Base-by-base conservation (phyloP, 371 early-diverging fungal species). In the Smittium mucronatum region DNA sequence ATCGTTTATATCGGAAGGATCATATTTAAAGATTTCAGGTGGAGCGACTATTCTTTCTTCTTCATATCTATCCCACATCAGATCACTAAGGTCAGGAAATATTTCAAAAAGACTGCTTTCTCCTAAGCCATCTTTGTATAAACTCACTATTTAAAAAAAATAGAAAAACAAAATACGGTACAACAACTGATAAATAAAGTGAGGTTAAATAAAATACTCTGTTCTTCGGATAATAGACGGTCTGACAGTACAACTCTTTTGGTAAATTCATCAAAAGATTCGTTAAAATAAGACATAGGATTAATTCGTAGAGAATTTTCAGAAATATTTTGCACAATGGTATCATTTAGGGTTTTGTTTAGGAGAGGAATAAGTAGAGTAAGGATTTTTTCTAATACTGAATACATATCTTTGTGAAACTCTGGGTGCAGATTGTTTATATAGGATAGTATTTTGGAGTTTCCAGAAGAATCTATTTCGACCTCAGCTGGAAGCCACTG, bases 401-500 rank as follows among this genome's bases (percentile, higher is more conserved):
- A 5, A 30, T 85, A 86, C 63, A 82, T 64, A 2, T 72, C 73
- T 0, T 66, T 57, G 66, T 84, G 72, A 33, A 61, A 67, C 8
- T 70, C 47, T 0, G 83, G 86, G 59, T 86, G 80, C 28, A 86
- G 58, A 71, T 84, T 86, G 75, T 84, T 85, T 75, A 85, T 85
- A 71, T 84, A 86, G 2, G 84, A 80, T 33, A 69, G 60, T 29
- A 79, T 72, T 1, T 70, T 63, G 26, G 71, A 65, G 21, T 71
- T 17, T 32, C 84, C 81, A 2, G 74, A 72, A 0, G 58, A 57
- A 26, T 36, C 63, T 2, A 85, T 74, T 0, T 72, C 61, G 59
- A 87, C 78, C 47, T 85, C 86, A 21, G 80, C 69, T 0, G 85
- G 85, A 33, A 85, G 73, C 85, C 86, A 84, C 59, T 84, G 83